phyloP scores from a whole-genome alignment of 352 stramenopile species.

The Globisporangium nodosum region DNA sequence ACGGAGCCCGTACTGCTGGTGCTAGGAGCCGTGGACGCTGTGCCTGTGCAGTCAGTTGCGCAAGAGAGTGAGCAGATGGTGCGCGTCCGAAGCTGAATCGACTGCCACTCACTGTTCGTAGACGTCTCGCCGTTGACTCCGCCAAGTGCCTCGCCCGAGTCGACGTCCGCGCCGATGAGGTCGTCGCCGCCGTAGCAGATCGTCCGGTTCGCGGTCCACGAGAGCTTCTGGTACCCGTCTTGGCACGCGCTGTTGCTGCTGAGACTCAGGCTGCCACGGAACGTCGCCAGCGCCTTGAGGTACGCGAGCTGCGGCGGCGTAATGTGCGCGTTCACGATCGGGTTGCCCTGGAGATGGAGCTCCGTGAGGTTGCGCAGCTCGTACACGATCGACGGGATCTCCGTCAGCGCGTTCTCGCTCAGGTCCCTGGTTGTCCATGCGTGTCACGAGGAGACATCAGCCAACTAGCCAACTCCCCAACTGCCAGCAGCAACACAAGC shows the following conservation, averaged over 20 bases:
- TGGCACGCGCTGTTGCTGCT: slow-evolving; percentile 28
- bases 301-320: slow-evolving; percentile 48
- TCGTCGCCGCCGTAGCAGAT: slow-evolving; percentile 44
- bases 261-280: slow-evolving; percentile 39
- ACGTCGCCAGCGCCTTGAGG: slow-evolving; percentile 38
- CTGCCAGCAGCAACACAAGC: no score
- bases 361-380: slow-evolving; percentile 48
- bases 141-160: slow-evolving; percentile 8
- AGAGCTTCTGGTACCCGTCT: slow-evolving; percentile 36
- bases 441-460: no score
- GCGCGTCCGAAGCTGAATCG: background rate
- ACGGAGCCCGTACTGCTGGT: slow-evolving; percentile 20
- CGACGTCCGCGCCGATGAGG: slow-evolving; percentile 32
- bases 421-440: slow-evolving; percentile 35
- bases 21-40: background rate
- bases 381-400: slow-evolving; percentile 67
- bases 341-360: slow-evolving; percentile 48
- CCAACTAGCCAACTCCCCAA: no score
- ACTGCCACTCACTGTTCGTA: slow-evolving; percentile 11
- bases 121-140: slow-evolving; percentile 18
- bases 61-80: background rate
- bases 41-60: background rate
- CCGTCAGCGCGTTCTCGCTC: slow-evolving; percentile 50
- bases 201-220: slow-evolving; percentile 39
- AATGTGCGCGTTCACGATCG: slow-evolving; percentile 47